Base-by-base conservation (phyloP, 208 protist species). In the Novymonas esmeraldas region DNA sequence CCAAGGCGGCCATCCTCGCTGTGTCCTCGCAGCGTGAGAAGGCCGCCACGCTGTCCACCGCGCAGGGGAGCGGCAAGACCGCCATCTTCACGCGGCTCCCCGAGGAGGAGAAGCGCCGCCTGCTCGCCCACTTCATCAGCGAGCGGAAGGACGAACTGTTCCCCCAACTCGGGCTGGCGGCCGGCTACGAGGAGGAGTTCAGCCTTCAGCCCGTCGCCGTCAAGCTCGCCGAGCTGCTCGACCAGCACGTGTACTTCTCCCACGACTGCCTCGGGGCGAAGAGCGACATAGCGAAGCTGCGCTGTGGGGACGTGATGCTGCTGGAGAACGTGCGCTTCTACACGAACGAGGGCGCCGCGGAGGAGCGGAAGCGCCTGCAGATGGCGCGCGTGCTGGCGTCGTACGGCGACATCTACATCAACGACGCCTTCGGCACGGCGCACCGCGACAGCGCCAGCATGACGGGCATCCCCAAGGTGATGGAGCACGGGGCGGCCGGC, bases 311-410 rank as follows among this genome's bases (percentile, higher is more conserved):
- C 7, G 84, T 99, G 22, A 93, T 99, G 79, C 82, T 99, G 3
- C 87, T 99, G 7, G 99, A 99, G 87, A 99, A 99, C 80, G 72
- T 99, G 13, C 95, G 99, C 63, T 99, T 99, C 90, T 98, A 99
- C 87, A 29, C 84, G 28, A 98, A 99, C 73, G 98, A 99, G 73
- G 92, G 98, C 76, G 97, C 97, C 20, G 84, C 88, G 48, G 87
- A 95, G 31, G 74, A 94, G 48, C 72, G 64, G 20, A 82, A 92
- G 26, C 89, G 92, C 22, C 82, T 93, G 18, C 82, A 81, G 38
- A 95, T 95, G 88, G 87, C 82, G 9, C 80, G 84, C 13, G 91
- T 97, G 28, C 85, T 99, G 6, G 90, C 89, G 9, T 86, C 81
- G 1, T 93, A 95, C 55, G 98, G 90, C 68, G 99, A 99, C 75